phyloP scores from a whole-genome alignment of 78 protist species.

The Dictyostelium citrinum region DNA sequence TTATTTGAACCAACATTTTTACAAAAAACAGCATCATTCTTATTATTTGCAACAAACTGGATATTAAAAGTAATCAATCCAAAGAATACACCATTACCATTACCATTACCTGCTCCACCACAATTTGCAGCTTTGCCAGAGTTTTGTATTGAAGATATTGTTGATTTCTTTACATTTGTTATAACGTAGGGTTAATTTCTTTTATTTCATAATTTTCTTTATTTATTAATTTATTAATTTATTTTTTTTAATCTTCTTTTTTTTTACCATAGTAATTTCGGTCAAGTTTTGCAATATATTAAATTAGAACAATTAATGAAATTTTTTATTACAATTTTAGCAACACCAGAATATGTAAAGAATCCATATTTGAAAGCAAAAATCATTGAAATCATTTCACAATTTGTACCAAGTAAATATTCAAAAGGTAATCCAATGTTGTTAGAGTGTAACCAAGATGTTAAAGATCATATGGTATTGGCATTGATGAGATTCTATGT shows the following conservation, averaged over 20 bases:
- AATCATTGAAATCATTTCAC: slow-evolving; percentile 48
- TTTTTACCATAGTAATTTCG: not conserved
- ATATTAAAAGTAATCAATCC: slow-evolving; percentile 43
- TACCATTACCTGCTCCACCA: slow-evolving; percentile 21
- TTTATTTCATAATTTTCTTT: not conserved
- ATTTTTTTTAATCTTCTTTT: not conserved
- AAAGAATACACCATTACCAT: slow-evolving; percentile 1
- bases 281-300: slow-evolving; percentile 27
- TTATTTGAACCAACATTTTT: slow-evolving; percentile 48
- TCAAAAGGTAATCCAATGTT: slow-evolving; percentile 11
- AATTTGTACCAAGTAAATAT: slow-evolving; percentile 1
- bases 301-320: slow-evolving; percentile 33
- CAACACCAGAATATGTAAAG: slow-evolving; percentile 71
- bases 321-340: slow-evolving; percentile 66
- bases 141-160: slow-evolving; percentile 76
- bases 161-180: slow-evolving; percentile 63
- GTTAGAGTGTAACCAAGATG: slow-evolving; percentile 20
- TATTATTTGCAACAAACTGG: slow-evolving; percentile 53
- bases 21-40: slow-evolving; percentile 17
- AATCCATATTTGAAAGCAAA: slow-evolving; percentile 78
- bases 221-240: not conserved
- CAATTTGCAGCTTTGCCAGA: slow-evolving; percentile 74
- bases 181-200: not conserved
- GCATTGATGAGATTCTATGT: slow-evolving; percentile 74
- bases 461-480: slow-evolving; percentile 39